Evolutionary conservation across 208 protist species (phyloP).

Genomic region (Wallacemonas sp.): DNA sequence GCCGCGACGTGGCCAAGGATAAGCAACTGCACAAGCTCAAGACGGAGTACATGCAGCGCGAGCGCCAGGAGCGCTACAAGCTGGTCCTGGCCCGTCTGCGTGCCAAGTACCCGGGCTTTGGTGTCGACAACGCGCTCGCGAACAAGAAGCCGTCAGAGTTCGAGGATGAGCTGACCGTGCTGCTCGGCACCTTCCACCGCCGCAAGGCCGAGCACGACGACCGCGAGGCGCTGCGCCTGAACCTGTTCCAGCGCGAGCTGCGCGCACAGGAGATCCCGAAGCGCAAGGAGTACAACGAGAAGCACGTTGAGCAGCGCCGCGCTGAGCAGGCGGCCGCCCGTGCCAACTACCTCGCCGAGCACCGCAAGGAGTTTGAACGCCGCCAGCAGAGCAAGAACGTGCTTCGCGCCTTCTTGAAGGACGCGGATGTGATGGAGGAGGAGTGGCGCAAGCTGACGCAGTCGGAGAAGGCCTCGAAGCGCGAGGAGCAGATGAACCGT

Average conservation of each 20-base stretch:
- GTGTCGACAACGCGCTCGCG: constrained; percentile 49
- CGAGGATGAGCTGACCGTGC: constrained; percentile 66
- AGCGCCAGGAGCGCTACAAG: constrained; percentile 65
- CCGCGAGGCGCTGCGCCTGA: constrained; percentile 57
- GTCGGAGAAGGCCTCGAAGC: constrained; percentile 70
- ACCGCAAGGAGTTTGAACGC: constrained; percentile 81
- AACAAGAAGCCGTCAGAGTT: constrained; percentile 56
- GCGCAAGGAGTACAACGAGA: constrained; percentile 48
- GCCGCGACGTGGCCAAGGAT: constrained; percentile 36
- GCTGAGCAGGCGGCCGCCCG: constrained; percentile 55
- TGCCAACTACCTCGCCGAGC: constrained; percentile 72
- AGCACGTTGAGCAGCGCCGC: constrained; percentile 50
- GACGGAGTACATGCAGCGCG: constrained; percentile 55
- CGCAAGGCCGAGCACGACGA: constrained; percentile 41
- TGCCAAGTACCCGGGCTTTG: constrained; percentile 77
- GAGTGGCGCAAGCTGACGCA: constrained; percentile 32
- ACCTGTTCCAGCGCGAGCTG: constrained; percentile 76
- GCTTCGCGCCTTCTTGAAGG: constrained; percentile 59
- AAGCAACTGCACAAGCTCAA: constrained; percentile 46
- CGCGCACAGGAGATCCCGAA: constrained; percentile 73
- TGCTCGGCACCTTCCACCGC: constrained; percentile 59
- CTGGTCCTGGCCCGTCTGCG: constrained; percentile 56
- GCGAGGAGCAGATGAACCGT: constrained; percentile 71
- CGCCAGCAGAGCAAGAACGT: constrained; percentile 58
- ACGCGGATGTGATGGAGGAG: constrained; percentile 60